phyloP scores from a whole-genome alignment of 2,329 filamentous ascomycete species.

The Drechslerella dactyloides region DNA sequence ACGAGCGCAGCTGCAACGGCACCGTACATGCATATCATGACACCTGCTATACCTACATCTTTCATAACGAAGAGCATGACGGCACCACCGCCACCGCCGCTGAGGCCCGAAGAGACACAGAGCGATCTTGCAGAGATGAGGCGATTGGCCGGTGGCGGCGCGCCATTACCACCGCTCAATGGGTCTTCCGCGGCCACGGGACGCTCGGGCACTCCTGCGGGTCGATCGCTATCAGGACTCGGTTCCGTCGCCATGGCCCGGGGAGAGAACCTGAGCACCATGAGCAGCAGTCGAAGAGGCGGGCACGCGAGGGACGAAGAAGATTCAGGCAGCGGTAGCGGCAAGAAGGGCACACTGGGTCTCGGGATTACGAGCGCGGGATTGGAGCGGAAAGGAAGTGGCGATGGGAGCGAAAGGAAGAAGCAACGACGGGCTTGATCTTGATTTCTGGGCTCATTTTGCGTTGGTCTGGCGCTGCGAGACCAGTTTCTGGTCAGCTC shows the following conservation, averaged over 20 bases:
- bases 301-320: slow-evolving; percentile 37
- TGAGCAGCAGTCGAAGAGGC: slow-evolving; percentile 41
- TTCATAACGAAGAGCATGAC: slow-evolving; percentile 47
- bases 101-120: slow-evolving; percentile 35
- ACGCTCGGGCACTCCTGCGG: slow-evolving; percentile 30
- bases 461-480: too few relatives aligned
- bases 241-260: slow-evolving; percentile 33
- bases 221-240: slow-evolving; percentile 36
- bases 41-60: slow-evolving; percentile 37
- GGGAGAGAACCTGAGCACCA: slow-evolving; percentile 42
- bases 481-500: too few relatives aligned
- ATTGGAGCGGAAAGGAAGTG: slow-evolving; percentile 39
- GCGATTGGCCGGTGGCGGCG: slow-evolving; percentile 28
- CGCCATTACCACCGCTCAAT: slow-evolving; percentile 16
- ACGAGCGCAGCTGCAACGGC: slow-evolving; percentile 38
- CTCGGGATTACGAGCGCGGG: slow-evolving; percentile 47
- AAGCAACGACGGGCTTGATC: slow-evolving; percentile 34
- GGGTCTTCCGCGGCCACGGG: slow-evolving; percentile 5
- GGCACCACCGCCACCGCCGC: slow-evolving; percentile 29
- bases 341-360: slow-evolving; percentile 38
- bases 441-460: too few relatives aligned
- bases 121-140: slow-evolving; percentile 31
- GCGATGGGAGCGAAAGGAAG: slow-evolving; percentile 46
- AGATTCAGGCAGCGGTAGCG: slow-evolving; percentile 35
- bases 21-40: slow-evolving; percentile 36